These are phyloP conservation scores for Lodderomyces parapsilosis DNA, from an alignment of 1,139 yeast species.

Conservation along the genomic window DNA sequence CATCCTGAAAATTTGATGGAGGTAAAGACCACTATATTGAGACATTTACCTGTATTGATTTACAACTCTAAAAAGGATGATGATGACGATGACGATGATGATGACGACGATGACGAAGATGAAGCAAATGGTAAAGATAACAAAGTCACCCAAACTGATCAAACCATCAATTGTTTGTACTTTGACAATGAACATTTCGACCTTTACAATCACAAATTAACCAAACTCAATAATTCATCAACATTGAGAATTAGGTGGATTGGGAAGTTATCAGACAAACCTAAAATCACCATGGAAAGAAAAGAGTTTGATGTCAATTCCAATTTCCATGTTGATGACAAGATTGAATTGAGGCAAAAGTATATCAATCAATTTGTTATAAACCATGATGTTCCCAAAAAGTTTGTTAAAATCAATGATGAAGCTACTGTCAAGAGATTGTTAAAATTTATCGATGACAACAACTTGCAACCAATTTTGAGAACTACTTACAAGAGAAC, in stretches of 20 bases:
- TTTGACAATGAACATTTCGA: slow-evolving; percentile 84
- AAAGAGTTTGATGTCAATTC: slow-evolving; percentile 63
- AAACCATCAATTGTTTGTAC: slow-evolving; percentile 81
- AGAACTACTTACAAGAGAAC: slow-evolving; percentile 88
- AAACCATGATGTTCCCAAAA: slow-evolving; percentile 31
- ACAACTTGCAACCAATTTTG: slow-evolving; percentile 77
- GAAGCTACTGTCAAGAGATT: slow-evolving; percentile 40
- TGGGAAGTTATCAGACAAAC: slow-evolving; percentile 73
- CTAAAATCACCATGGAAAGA: slow-evolving; percentile 79
- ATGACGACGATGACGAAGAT: slow-evolving; percentile 34
- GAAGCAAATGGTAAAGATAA: slow-evolving; percentile 23
- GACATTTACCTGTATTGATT: slow-evolving; percentile 89
- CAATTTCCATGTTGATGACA: slow-evolving; percentile 53
- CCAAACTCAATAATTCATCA: slow-evolving; percentile 66
- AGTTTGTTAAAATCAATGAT: slow-evolving; percentile 26
- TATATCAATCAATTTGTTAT: slow-evolving; percentile 29
- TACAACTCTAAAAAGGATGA: slow-evolving; percentile 52
- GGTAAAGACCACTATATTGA: slow-evolving; percentile 86
- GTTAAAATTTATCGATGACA: slow-evolving; percentile 60
- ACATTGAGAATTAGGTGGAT: slow-evolving; percentile 89
- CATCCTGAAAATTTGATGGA: slow-evolving; percentile 97
- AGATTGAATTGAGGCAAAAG: slow-evolving; percentile 75
- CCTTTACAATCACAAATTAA: slow-evolving; percentile 79
- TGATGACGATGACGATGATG: slow-evolving; percentile 37
- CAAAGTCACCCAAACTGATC: slow-evolving; percentile 44